Conservation (phyloP, 2,329 filamentous ascomycete species). For the Curvularia eragrostidis region DNA sequence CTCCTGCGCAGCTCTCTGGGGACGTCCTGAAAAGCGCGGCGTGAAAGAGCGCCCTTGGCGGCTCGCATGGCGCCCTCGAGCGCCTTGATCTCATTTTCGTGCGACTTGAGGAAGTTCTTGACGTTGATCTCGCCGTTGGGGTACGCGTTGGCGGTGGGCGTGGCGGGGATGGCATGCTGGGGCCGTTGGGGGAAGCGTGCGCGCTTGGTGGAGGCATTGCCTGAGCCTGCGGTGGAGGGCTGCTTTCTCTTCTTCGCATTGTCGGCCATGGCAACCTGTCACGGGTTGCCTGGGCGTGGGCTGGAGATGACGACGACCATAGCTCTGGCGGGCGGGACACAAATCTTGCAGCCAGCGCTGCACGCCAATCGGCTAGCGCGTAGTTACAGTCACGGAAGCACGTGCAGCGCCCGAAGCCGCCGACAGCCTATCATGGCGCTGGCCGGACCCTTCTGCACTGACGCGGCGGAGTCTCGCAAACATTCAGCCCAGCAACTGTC, state of each 20-base stretch:
- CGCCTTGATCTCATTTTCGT: conserved; percentile 87
- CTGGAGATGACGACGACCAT: conserved; percentile 22
- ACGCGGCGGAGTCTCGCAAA: conserved; percentile 11
- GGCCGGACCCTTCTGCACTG: conserved; percentile 11
- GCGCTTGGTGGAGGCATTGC: conserved; percentile 26
- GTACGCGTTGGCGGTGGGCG: conserved; percentile 58
- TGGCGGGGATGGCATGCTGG: conserved; percentile 39
- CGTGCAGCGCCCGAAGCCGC: conserved; percentile 10
- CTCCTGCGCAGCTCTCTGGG: conserved; percentile 82
- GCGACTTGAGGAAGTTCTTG: conserved; percentile 80
- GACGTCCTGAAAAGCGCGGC: conserved; percentile 88
- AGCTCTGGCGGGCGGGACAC: conserved; percentile 5
- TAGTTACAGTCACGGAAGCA: conserved; percentile 18
- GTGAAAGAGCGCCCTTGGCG: conserved; percentile 68
- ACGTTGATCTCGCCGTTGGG: conserved; percentile 81
- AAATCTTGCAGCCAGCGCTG: conserved; percentile 11
- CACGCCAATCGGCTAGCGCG: conserved; percentile 18
- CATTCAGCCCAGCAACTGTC: conserved; percentile 9
- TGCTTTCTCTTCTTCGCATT: conserved; percentile 35
- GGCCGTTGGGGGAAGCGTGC: conserved; percentile 37
- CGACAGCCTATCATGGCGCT: conserved; percentile 5
- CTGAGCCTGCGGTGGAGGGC: conserved; percentile 15
- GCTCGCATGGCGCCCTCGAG: conserved; percentile 81
- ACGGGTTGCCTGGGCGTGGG: conserved; percentile 4
- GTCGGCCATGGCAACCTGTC: conserved; percentile 28